Evolutionary conservation across 2,329 filamentous ascomycete genomes (phyloP).

Genomic region (Botrytis tulipae): DNA sequence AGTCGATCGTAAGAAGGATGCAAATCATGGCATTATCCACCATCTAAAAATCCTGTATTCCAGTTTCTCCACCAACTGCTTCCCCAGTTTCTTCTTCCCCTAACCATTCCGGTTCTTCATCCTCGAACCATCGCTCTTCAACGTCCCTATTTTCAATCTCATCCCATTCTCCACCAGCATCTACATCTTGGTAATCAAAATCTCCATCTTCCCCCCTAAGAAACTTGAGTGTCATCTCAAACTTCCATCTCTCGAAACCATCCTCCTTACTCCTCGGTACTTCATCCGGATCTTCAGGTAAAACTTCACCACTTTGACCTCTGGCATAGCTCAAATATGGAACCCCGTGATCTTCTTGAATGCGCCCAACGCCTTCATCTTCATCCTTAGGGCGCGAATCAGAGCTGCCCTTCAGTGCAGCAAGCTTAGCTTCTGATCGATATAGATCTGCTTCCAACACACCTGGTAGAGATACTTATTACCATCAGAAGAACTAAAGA

Average conservation of each 20-base stretch:
- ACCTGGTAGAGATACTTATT: conserved; percentile 3
- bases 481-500: neutral
- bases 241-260: conserved; percentile 38
- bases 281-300: conserved; percentile 38
- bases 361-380: neutral
- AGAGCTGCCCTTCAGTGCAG: conserved; percentile 29
- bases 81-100: conserved; percentile 27
- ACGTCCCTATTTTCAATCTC: conserved; percentile 37
- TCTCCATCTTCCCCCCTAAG: conserved; percentile 39
- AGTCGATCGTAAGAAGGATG: neutral
- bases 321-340: conserved; percentile 34
- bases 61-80: conserved; percentile 36
- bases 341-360: conserved; percentile 19
- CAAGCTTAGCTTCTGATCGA: conserved; percentile 39
- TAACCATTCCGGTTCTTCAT: conserved; percentile 39
- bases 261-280: conserved; percentile 37
- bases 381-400: conserved; percentile 17
- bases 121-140: conserved; percentile 40
- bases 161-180: conserved; percentile 39
- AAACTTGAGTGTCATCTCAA: conserved; percentile 39
- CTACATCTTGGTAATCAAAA: conserved; percentile 38
- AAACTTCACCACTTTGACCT: conserved; percentile 33
- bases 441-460: conserved; percentile 40
- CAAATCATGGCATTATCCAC: neutral
- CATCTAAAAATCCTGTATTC: conserved; percentile 39